A percentile compares a stretch with the other conserved stretches of the same genome.
Conservation (phyloP, 148 eudicot species). For the Persicaria tinctoria region DNA sequence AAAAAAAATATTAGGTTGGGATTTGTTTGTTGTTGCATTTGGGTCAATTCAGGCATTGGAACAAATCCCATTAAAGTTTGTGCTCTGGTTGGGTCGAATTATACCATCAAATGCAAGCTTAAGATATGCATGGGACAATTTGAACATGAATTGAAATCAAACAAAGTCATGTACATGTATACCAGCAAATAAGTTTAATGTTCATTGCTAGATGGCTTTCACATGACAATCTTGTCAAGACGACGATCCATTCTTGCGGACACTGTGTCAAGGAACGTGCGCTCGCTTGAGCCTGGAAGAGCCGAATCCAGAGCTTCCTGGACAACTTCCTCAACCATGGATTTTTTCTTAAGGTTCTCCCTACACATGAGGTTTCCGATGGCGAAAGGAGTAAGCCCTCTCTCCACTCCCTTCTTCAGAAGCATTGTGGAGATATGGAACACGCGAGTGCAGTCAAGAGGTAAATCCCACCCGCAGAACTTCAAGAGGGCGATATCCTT, state of each 20-base stretch:
- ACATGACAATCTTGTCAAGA: constrained; percentile 21
- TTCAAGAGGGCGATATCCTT: constrained; percentile 45
- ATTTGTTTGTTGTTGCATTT: too few species aligned
- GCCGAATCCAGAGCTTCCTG: constrained; percentile 38
- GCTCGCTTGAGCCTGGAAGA: constrained; percentile 50
- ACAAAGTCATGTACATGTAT: neutral
- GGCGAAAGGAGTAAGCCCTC: constrained; percentile 43
- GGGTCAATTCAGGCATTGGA: too few species aligned
- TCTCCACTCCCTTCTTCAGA: constrained; percentile 60
- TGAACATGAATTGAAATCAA: neutral
- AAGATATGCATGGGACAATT: too few species aligned
- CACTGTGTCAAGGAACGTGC: constrained; percentile 34
- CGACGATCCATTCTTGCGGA: constrained; percentile 44
- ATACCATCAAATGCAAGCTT: too few species aligned
- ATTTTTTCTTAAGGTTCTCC: constrained; percentile 46
- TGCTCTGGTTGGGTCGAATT: too few species aligned
- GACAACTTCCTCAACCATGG: constrained; percentile 42
- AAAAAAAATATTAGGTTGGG: too few species aligned
- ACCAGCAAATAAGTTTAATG: neutral
- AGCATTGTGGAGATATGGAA: constrained; percentile 68
- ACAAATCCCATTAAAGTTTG: too few species aligned
- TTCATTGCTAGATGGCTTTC: neutral
- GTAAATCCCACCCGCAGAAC: constrained; percentile 54
- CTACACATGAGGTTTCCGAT: constrained; percentile 69
- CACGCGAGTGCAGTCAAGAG: constrained; percentile 46